phyloP scores from a whole-genome alignment of 2,329 filamentous ascomycete genomes.

The Colletotrichum sansevieriae region DNA sequence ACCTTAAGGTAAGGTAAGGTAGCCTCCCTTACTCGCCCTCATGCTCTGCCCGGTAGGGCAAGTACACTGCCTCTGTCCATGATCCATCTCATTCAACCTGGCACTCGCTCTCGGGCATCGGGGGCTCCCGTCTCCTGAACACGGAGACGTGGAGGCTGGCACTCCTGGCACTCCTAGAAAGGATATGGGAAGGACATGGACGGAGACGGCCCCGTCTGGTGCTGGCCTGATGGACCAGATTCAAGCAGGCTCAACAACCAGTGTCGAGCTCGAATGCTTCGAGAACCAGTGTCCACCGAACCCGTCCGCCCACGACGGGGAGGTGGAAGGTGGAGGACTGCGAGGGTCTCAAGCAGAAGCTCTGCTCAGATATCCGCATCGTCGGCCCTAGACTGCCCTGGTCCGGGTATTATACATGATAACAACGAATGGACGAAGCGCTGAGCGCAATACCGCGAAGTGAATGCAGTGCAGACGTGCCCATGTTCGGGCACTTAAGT shows the following conservation, averaged over 20 bases:
- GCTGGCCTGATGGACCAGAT: slow-evolving; percentile 24
- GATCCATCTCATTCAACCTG: slow-evolving; percentile 15
- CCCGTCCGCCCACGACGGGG: slow-evolving; percentile 27
- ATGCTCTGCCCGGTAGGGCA: slow-evolving; percentile 34
- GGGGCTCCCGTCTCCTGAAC: slow-evolving; percentile 15
- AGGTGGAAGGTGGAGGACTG: slow-evolving; percentile 33
- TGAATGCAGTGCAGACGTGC: neutral
- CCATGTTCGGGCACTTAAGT: too few relatives aligned
- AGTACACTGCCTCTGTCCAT: slow-evolving; percentile 12
- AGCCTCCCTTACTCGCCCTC: slow-evolving; percentile 19
- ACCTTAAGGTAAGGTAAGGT: neutral
- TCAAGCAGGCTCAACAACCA: slow-evolving; percentile 16
- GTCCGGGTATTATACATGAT: slow-evolving; percentile 9
- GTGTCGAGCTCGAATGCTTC: slow-evolving; percentile 29
- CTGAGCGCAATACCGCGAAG: neutral
- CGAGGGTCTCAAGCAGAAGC: slow-evolving; percentile 34
- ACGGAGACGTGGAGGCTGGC: slow-evolving; percentile 14
- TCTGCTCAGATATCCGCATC: slow-evolving; percentile 32
- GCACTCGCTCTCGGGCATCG: slow-evolving; percentile 14
- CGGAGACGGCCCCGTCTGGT: slow-evolving; percentile 26
- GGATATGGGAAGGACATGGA: slow-evolving; percentile 18
- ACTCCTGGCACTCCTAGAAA: slow-evolving; percentile 10
- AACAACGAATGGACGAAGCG: neutral
- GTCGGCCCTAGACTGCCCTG: slow-evolving; percentile 34
- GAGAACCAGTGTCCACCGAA: slow-evolving; percentile 20